phyloP scores from a whole-genome alignment of 768 basidiomycete genomes.

The Rhodosporidiobolus odoratus region DNA sequence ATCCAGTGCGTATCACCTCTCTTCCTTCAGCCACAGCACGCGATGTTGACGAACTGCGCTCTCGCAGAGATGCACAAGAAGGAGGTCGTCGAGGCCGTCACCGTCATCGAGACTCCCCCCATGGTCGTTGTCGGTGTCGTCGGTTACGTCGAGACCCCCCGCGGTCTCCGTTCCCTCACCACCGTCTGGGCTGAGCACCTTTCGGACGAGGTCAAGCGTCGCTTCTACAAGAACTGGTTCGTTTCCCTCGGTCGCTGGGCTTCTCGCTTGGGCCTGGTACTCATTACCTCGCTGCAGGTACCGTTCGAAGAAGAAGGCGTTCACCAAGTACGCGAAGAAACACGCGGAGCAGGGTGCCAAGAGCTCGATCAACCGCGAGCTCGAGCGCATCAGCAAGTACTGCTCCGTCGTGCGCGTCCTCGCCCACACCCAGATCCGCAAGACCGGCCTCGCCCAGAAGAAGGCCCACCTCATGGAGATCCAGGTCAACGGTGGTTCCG shows the following conservation, averaged over 20 bases:
- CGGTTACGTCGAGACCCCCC: constrained; percentile 98
- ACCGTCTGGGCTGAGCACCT: constrained; percentile 96
- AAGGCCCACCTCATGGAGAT: constrained; percentile 99
- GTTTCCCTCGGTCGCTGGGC: neutral
- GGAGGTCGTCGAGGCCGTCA: constrained; percentile 97
- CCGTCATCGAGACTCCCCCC: constrained; percentile 92
- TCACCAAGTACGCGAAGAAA: constrained; percentile 99
- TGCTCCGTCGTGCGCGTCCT: constrained; percentile 99
- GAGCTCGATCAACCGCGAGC: constrained; percentile 85
- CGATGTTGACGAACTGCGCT: neutral
- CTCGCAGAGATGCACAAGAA: constrained; percentile 97
- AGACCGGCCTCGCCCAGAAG: constrained; percentile 97
- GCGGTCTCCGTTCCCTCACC: constrained; percentile 95
- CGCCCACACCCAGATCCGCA: constrained; percentile 93
- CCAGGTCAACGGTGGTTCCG: constrained; percentile 77
- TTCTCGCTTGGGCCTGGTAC: constrained; percentile 59
- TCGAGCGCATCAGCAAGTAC: constrained; percentile 99
- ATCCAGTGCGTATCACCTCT: constrained; percentile 67
- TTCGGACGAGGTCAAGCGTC: constrained; percentile 93
- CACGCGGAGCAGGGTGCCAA: constrained; percentile 82
- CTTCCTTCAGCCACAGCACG: neutral
- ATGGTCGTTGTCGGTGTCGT: constrained; percentile 96
- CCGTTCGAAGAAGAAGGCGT: constrained; percentile 99
- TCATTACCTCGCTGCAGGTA: constrained; percentile 59
- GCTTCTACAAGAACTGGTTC: constrained; percentile 67